These are phyloP conservation scores for Mallotus repandus DNA, from an alignment of 441 rosid species.

Conservation along the genomic window DNA sequence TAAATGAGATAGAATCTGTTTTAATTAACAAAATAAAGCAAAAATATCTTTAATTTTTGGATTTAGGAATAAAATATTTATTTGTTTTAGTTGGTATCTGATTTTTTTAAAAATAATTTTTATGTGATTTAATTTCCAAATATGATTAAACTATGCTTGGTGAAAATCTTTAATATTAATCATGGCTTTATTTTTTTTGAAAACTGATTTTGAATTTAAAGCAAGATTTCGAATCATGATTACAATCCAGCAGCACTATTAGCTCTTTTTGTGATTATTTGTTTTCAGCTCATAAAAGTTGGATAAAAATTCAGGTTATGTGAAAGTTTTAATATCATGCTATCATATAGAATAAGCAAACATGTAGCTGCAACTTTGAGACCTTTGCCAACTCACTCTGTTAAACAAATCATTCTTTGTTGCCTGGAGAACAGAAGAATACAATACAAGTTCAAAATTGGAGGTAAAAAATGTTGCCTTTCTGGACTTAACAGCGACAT, in stretches of 20 bases:
- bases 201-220: not conserved
- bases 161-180: not conserved
- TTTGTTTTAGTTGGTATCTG: slow-evolving; percentile 1
- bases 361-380: not conserved
- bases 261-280: not conserved
- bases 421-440: not conserved
- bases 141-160: not conserved
- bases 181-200: not conserved
- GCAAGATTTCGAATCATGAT: not conserved
- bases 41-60: slow-evolving; percentile 1
- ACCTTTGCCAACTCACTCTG: not conserved
- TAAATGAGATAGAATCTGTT: not conserved
- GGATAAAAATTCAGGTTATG: too few species aligned
- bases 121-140: slow-evolving; percentile 15
- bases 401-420: not conserved
- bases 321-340: too few species aligned
- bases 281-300: too few species aligned
- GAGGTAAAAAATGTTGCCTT: not conserved
- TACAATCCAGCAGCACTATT: too few species aligned
- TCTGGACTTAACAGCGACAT: not conserved
- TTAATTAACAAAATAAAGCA: not conserved
- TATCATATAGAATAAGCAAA: not conserved
- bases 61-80: slow-evolving; percentile 6
- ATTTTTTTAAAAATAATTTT: not conserved
- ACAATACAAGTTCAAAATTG: not conserved